phyloP scores from a whole-genome alignment of 1,284 basidiomycete genomes.

The Binderoboletus segoi region DNA sequence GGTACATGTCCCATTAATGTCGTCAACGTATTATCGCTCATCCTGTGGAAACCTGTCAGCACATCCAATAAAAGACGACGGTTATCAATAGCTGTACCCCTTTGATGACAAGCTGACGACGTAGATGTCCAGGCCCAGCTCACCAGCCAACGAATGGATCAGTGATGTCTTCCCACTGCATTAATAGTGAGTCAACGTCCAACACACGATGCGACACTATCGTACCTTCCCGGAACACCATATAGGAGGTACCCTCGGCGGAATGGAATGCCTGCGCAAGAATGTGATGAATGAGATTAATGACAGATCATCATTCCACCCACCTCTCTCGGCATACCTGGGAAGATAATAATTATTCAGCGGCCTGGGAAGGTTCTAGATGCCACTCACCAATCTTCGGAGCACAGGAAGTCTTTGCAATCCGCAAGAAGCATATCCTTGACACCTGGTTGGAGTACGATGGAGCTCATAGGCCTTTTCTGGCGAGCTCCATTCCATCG shows the following conservation, averaged over 20 bases:
- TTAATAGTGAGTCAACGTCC: conserved; percentile 14
- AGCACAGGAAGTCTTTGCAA: conserved; percentile 80
- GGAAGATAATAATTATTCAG: conserved; percentile 17
- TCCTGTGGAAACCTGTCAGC: conserved; percentile 45
- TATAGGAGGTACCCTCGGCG: conserved; percentile 82
- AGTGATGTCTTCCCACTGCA: conserved; percentile 79
- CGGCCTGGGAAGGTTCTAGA: conserved; percentile 10
- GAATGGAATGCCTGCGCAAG: conserved; percentile 73
- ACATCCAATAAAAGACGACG: not conserved
- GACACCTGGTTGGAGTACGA: conserved; percentile 80
- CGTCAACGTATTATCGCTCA: conserved; percentile 84
- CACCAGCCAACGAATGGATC: conserved; percentile 84
- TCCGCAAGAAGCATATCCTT: conserved; percentile 86
- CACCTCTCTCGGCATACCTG: conserved; percentile 85
- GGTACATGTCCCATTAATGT: conserved; percentile 85
- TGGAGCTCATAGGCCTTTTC: conserved; percentile 84
- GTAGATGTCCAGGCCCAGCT: conserved; percentile 86
- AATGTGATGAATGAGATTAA: conserved; percentile 22
- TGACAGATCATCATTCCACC: conserved; percentile 31
- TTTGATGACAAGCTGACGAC: conserved; percentile 83
- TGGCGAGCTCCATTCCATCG: conserved; percentile 84
- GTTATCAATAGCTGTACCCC: conserved; percentile 53
- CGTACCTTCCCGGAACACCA: conserved; percentile 80
- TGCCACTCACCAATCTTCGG: conserved; percentile 74
- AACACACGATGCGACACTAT: conserved; percentile 6